A percentile compares a stretch with the other conserved stretches of the same genome.
Conservation (phyloP, 1,284 basidiomycete genomes). For the Coniferiporia weirii region DNA sequence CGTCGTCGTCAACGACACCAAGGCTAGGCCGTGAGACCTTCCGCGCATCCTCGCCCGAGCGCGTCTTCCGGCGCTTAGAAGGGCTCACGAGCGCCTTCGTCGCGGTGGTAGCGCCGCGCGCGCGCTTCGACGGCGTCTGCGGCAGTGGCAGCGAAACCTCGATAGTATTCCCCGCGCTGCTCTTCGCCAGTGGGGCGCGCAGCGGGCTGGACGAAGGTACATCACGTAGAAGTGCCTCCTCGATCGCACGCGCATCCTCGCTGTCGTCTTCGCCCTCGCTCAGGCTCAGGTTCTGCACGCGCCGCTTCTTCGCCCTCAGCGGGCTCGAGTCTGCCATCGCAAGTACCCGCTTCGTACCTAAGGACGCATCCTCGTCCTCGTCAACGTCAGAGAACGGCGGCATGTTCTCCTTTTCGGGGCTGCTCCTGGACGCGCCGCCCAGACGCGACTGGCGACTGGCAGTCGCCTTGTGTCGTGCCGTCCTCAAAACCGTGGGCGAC, state of each 20-base stretch:
- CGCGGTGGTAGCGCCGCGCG: neutral
- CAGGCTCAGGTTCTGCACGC: neutral
- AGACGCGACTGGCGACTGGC: neutral
- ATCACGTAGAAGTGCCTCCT: neutral
- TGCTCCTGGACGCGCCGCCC: no score
- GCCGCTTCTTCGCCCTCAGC: constrained; percentile 9
- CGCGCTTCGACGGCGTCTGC: constrained; percentile 7
- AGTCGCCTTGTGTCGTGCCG: neutral
- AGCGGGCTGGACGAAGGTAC: neutral
- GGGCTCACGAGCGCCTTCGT: neutral
- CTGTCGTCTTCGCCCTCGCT: constrained; percentile 12
- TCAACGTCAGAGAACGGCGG: neutral
- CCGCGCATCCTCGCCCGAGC: neutral
- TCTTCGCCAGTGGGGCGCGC: constrained; percentile 1
- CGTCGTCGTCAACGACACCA: no score
- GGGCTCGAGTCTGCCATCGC: constrained; percentile 5
- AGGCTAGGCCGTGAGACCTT: neutral
- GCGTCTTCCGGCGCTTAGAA: constrained; percentile 1
- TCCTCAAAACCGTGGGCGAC: neutral
- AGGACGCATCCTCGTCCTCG: neutral
- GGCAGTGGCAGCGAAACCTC: neutral
- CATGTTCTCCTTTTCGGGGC: constrained; percentile 14
- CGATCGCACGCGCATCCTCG: constrained; percentile 8
- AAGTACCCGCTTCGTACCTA: constrained; percentile 10
- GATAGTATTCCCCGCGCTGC: neutral